Conservation (phyloP, 345 rosid genomes). For the Salix exigua region DNA sequence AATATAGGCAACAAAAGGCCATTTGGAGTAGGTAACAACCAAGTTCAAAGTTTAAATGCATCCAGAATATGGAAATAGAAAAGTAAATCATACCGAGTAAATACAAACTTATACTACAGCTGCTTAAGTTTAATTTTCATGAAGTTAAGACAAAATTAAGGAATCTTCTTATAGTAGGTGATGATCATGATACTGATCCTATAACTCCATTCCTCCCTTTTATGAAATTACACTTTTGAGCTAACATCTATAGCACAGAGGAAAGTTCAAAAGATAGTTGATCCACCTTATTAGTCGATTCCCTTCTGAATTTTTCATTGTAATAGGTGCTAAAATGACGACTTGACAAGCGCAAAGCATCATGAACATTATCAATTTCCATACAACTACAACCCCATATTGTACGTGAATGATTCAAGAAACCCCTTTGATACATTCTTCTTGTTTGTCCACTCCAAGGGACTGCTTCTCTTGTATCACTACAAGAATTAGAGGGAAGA, state of each 20-base stretch:
- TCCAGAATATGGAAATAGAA: too few species aligned
- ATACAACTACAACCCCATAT: constrained; percentile 36
- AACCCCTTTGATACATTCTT: constrained; percentile 39
- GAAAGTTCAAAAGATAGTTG: background rate
- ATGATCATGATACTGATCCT: background rate
- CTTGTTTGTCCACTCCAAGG: constrained; percentile 78
- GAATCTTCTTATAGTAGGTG: too few species aligned
- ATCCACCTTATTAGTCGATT: constrained; percentile 57
- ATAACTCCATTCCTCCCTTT: background rate
- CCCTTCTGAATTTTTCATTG: constrained; percentile 33
- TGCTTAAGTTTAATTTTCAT: too few species aligned
- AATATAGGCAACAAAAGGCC: constrained; percentile 3
- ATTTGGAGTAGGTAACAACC: background rate
- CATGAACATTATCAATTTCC: constrained; percentile 30
- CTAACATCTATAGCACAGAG: too few species aligned
- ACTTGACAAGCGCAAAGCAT: constrained; percentile 44
- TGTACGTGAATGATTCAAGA: background rate
- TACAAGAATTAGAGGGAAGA: too few species aligned
- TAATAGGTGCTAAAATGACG: constrained; percentile 39
- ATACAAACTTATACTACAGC: too few species aligned
- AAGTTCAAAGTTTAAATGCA: background rate
- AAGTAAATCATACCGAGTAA: too few species aligned
- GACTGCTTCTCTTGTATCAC: constrained; percentile 41
- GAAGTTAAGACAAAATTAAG: too few species aligned
- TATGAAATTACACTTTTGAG: too few species aligned